A percentile compares a stretch with the other conserved stretches of the same genome.
Evolutionary conservation across 2,329 filamentous ascomycete species (phyloP).

Genomic region (Trichoderma arundinaceum): DNA sequence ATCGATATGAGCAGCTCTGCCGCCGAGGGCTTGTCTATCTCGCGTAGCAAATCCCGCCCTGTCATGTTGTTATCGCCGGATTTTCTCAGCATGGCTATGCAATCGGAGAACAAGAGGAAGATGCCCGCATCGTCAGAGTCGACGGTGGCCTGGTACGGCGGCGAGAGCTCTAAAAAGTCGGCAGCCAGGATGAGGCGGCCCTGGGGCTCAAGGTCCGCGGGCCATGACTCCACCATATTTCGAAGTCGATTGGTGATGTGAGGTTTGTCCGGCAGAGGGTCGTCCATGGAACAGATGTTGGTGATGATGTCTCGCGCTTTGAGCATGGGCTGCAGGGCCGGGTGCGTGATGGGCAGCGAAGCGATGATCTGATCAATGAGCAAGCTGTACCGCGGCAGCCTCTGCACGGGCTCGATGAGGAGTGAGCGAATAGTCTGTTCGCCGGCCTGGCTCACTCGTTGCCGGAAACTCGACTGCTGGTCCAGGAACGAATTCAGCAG

Average conservation of each 20-base stretch:
- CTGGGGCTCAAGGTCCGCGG: slow-evolving; percentile 69
- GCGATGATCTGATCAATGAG: slow-evolving; percentile 95
- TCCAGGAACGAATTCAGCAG: slow-evolving; percentile 80
- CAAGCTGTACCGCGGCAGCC: slow-evolving; percentile 90
- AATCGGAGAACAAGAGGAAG: slow-evolving; percentile 84
- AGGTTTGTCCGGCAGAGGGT: slow-evolving; percentile 69
- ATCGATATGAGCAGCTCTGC: slow-evolving; percentile 67
- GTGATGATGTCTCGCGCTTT: slow-evolving; percentile 92
- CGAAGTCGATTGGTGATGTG: slow-evolving; percentile 76
- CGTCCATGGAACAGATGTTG: slow-evolving; percentile 94
- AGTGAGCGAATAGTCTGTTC: slow-evolving; percentile 90
- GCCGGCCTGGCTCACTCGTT: slow-evolving; percentile 79
- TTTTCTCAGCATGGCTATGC: slow-evolving; percentile 77
- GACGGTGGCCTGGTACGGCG: slow-evolving; percentile 66
- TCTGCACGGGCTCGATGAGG: slow-evolving; percentile 94
- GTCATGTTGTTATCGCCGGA: slow-evolving; percentile 62
- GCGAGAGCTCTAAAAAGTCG: slow-evolving; percentile 77
- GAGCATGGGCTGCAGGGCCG: slow-evolving; percentile 80
- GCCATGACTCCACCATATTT: slow-evolving; percentile 80
- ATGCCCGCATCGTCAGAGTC: slow-evolving; percentile 66
- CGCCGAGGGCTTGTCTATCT: slow-evolving; percentile 80
- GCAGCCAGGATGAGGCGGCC: slow-evolving; percentile 81
- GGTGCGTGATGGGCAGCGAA: slow-evolving; percentile 83
- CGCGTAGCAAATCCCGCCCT: slow-evolving; percentile 78
- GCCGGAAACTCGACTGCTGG: slow-evolving; percentile 80